These are phyloP conservation scores for Actinomortierella ambigua DNA, from an alignment of 371 early-diverging fungal genomes.

Conservation along the genomic window DNA sequence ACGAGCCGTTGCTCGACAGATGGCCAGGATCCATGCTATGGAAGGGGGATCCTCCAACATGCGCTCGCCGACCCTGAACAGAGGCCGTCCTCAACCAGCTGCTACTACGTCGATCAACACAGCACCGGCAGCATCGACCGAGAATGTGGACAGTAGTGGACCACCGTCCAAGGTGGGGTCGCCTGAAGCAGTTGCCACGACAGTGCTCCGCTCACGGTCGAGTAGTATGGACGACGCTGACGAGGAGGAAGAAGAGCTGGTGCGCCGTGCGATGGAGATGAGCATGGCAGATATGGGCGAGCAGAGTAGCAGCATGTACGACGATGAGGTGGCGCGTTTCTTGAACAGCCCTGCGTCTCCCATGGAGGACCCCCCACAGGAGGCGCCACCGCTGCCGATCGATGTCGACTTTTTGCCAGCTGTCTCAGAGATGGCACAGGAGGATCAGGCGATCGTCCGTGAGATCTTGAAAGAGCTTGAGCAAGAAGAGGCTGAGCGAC, in stretches of 20 bases:
- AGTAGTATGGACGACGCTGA: constrained; percentile 24
- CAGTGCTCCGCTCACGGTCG: neutral
- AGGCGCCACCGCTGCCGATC: constrained; percentile 3
- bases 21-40: constrained; percentile 22
- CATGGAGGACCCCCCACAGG: neutral
- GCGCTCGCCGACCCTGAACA: too few relatives aligned
- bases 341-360: neutral
- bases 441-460: constrained; percentile 33
- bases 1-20: constrained; percentile 11
- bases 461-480: constrained; percentile 27
- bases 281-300: constrained; percentile 28
- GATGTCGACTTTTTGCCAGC: constrained; percentile 16
- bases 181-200: neutral
- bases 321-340: neutral
- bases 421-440: constrained; percentile 7
- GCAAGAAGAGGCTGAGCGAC: constrained; percentile 10
- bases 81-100: too few relatives aligned
- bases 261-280: constrained; percentile 31
- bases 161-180: too few relatives aligned
- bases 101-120: too few relatives aligned
- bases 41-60: constrained; percentile 5
- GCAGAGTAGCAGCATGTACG: neutral
- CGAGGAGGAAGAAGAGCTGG: constrained; percentile 41
- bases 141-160: too few relatives aligned
- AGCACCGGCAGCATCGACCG: constrained; percentile 1